phyloP scores from a whole-genome alignment of 345 rosid species.

The Murraya paniculata region DNA sequence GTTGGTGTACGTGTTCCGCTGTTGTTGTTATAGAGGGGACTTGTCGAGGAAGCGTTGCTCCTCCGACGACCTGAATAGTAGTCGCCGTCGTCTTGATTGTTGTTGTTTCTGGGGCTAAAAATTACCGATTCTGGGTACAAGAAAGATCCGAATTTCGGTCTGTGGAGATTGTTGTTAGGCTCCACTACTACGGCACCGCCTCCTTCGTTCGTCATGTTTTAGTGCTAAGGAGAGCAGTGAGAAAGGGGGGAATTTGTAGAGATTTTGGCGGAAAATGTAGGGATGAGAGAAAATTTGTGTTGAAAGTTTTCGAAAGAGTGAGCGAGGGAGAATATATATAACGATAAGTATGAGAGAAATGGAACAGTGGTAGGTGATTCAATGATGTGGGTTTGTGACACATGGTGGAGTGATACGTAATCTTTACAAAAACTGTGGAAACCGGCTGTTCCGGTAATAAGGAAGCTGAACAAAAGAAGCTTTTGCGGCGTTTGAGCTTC shows the following conservation, averaged over 20 bases:
- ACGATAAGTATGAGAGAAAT: not conserved
- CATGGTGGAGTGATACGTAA: slow-evolving; percentile 33
- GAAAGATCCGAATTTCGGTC: slow-evolving; percentile 58
- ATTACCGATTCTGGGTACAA: slow-evolving; percentile 42
- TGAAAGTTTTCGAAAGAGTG: slow-evolving; percentile 7
- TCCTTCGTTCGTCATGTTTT: slow-evolving; percentile 28
- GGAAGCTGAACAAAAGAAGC: not conserved
- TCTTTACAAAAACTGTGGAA: slow-evolving; percentile 14
- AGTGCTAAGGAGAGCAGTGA: not conserved
- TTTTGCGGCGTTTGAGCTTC: slow-evolving; percentile 7
- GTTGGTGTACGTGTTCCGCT: slow-evolving; percentile 29
- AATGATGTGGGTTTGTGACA: slow-evolving; percentile 27
- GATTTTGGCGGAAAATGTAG: not conserved
- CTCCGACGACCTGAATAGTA: slow-evolving; percentile 16
- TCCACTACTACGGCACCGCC: slow-evolving; percentile 17
- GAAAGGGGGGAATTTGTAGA: not conserved
- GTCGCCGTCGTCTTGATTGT: slow-evolving; percentile 22
- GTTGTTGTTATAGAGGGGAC: slow-evolving; percentile 22
- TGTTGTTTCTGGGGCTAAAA: slow-evolving; percentile 8
- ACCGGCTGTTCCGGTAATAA: slow-evolving; percentile 28
- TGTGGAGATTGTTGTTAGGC: slow-evolving; percentile 17
- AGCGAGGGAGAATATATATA: slow-evolving; percentile 14
- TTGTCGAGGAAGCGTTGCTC: slow-evolving; percentile 37
- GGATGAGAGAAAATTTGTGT: not conserved
- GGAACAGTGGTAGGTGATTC: slow-evolving; percentile 14